phyloP scores from a whole-genome alignment of 2,329 filamentous ascomycete species.

The Bimuria novae-zelandiae region DNA sequence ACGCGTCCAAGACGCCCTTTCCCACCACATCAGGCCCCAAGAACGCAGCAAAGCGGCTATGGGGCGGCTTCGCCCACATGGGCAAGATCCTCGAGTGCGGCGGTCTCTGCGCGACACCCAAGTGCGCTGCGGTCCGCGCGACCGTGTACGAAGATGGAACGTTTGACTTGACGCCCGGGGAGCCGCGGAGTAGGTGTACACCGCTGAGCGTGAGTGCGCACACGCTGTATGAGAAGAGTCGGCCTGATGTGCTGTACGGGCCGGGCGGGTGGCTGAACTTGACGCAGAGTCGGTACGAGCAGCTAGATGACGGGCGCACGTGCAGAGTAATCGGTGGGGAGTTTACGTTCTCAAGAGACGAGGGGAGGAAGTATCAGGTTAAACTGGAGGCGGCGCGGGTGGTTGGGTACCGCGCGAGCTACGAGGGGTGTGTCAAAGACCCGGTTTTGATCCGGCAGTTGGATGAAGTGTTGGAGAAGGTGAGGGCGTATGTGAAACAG shows the following conservation, averaged over 20 bases:
- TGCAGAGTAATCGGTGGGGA: slow-evolving; percentile 48
- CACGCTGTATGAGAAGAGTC: slow-evolving; percentile 59
- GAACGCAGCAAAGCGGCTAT: slow-evolving; percentile 15
- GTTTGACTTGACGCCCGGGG: slow-evolving; percentile 55
- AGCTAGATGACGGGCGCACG: slow-evolving; percentile 45
- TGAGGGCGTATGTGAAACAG: slow-evolving; percentile 16
- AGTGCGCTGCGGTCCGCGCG: slow-evolving; percentile 49
- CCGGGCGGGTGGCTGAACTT: slow-evolving; percentile 57
- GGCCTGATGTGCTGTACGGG: slow-evolving; percentile 56
- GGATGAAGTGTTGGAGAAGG: slow-evolving; percentile 15
- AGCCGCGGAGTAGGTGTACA: slow-evolving; percentile 50
- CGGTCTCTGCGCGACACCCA: slow-evolving; percentile 53
- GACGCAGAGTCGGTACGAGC: slow-evolving; percentile 48
- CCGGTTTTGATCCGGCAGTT: slow-evolving; percentile 31
- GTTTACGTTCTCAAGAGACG: slow-evolving; percentile 32
- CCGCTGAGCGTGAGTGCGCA: slow-evolving; percentile 58
- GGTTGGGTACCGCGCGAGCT: slow-evolving; percentile 52
- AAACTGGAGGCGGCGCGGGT: slow-evolving; percentile 56
- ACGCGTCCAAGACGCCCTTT: slow-evolving; percentile 4
- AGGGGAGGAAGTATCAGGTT: slow-evolving; percentile 47
- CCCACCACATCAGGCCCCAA: slow-evolving; percentile 6
- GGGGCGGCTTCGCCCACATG: slow-evolving; percentile 50
- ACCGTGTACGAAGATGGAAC: slow-evolving; percentile 49
- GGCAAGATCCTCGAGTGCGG: slow-evolving; percentile 63
- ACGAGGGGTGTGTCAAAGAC: slow-evolving; percentile 54